Conservation (phyloP, 331 rosid genomes). For the Quercus tomentella region DNA sequence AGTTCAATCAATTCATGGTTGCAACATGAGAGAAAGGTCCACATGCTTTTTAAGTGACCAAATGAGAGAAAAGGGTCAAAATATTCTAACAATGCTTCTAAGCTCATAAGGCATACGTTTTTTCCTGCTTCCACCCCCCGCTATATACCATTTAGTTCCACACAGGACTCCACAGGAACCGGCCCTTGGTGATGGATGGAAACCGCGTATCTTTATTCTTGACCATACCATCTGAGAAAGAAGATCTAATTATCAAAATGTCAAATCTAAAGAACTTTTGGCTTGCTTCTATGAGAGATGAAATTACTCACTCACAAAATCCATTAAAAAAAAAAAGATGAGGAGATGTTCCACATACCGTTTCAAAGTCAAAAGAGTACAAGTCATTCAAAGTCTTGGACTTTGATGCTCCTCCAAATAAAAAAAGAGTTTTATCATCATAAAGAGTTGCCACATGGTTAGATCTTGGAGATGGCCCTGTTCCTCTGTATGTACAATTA, state of each 20-base stretch:
- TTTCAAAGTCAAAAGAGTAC: slow-evolving; percentile 88
- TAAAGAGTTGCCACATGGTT: slow-evolving; percentile 84
- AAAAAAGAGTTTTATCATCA: slow-evolving; percentile 70
- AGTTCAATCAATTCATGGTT: neutral
- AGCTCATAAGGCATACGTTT: slow-evolving; percentile 52
- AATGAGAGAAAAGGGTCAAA: neutral
- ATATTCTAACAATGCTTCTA: slow-evolving; percentile 15
- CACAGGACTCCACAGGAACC: slow-evolving; percentile 77
- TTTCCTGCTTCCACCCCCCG: slow-evolving; percentile 94
- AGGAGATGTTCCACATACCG: slow-evolving; percentile 45
- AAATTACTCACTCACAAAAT: slow-evolving; percentile 9
- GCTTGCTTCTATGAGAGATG: slow-evolving; percentile 8
- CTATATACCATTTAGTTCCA: slow-evolving; percentile 90
- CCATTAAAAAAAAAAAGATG: slow-evolving; percentile 6
- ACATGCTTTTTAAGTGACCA: neutral
- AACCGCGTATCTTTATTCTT: slow-evolving; percentile 73
- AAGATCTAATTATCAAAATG: slow-evolving; percentile 22
- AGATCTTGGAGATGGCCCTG: slow-evolving; percentile 84
- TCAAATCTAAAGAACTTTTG: slow-evolving; percentile 9
- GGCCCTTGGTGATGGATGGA: slow-evolving; percentile 89
- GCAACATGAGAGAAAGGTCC: neutral
- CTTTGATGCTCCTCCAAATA: slow-evolving; percentile 89
- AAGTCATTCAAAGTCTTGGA: slow-evolving; percentile 75
- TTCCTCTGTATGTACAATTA: slow-evolving; percentile 52
- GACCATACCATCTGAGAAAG: slow-evolving; percentile 90